phyloP scores from a whole-genome alignment of 164 flowering plant genomes.

The Kingdonia uniflora region DNA sequence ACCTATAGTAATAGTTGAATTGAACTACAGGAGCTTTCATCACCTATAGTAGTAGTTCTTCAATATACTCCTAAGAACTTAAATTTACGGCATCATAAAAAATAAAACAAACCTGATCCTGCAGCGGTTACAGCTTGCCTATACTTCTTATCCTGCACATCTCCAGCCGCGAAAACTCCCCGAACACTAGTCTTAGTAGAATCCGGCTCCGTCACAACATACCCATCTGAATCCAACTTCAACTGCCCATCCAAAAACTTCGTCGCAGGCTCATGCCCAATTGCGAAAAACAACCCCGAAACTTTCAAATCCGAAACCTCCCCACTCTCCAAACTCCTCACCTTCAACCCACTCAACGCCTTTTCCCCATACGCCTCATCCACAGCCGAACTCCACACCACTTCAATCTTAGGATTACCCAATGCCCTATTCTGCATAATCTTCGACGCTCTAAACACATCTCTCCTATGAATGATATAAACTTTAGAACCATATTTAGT shows the following conservation, averaged over 20 bases:
- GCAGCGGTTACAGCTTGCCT: constrained; percentile 97
- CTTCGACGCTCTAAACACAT: constrained; percentile 76
- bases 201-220: constrained; percentile 75
- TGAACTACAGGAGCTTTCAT: no score
- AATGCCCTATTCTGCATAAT: constrained; percentile 80
- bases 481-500: constrained; percentile 86
- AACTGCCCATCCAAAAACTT: constrained; percentile 81
- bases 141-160: constrained; percentile 98
- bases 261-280: constrained; percentile 97
- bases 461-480: constrained; percentile 72
- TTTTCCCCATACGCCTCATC: constrained; percentile 64
- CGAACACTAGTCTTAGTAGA: constrained; percentile 67
- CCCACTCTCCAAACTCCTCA: constrained; percentile 60
- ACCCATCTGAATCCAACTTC: constrained; percentile 76
- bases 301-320: constrained; percentile 64
- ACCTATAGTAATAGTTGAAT: neutral
- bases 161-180: constrained; percentile 97
- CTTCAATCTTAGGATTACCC: constrained; percentile 75
- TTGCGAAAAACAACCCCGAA: constrained; percentile 85
- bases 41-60: no score
- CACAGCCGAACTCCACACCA: constrained; percentile 73
- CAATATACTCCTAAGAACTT: neutral
- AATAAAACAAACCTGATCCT: constrained; percentile 58
- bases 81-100: neutral
- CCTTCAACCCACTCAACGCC: constrained; percentile 62